These are phyloP conservation scores for Candida tetrigidarum DNA, from an alignment of 1,139 yeast genomes.

Conservation along the genomic window DNA sequence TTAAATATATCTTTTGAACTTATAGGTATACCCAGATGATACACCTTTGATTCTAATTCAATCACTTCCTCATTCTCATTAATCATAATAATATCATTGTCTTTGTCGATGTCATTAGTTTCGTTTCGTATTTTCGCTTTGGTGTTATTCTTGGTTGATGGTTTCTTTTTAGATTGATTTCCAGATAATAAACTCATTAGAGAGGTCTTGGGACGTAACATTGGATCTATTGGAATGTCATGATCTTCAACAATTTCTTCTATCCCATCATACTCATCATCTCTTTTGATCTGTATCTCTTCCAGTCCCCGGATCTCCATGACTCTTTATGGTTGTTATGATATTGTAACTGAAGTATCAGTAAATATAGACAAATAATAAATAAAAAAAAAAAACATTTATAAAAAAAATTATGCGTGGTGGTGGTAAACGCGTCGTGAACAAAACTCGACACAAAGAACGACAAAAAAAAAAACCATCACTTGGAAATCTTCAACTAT, in stretches of 20 bases:
- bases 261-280: neutral
- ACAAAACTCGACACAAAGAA: constrained; percentile 3
- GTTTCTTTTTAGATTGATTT: constrained; percentile 11
- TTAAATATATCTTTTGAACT: constrained; percentile 1
- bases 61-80: neutral
- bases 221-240: neutral
- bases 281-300: constrained; percentile 6
- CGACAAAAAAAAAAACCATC: too few relatives aligned
- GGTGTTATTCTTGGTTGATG: neutral
- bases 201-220: neutral
- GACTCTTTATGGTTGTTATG: neutral
- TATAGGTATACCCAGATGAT: neutral
- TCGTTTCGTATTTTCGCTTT: constrained; percentile 7
- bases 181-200: constrained; percentile 16
- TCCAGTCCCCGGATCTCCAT: constrained; percentile 14
- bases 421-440: too few relatives aligned
- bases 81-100: neutral
- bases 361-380: too few relatives aligned
- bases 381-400: neutral
- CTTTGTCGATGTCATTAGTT: neutral
- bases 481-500: neutral
- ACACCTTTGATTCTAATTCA: neutral
- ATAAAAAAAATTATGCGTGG: too few relatives aligned
- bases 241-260: too few relatives aligned
- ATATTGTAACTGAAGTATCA: neutral